Base-by-base conservation (phyloP, 177 flowering plant genomes). In the Vitis hybrid region DNA sequence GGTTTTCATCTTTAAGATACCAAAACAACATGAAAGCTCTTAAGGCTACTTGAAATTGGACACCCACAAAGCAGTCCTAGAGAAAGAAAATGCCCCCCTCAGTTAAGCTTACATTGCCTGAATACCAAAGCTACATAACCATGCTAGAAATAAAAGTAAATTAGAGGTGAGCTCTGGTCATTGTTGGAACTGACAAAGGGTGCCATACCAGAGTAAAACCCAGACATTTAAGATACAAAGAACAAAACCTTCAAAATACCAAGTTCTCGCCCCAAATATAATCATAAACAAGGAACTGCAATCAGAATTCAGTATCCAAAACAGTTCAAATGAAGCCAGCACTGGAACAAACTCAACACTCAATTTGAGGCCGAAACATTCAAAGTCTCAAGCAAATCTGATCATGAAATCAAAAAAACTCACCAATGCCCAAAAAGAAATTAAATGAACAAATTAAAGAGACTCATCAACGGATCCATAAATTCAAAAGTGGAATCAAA, bases 381-480 rank as follows among this genome's bases (percentile, higher is more conserved):
- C 72, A 49, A 3, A 68, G 64, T 32, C 48, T 46, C 30, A 41
- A 65, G 9, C 9, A 11, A 61, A 72, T 65, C 59, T 51, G 65
- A 70, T 68, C 64, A 32, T 2, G 30, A 50, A 4, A 35, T 46
- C 57, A 58, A 35, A 61, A 64, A 58, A 66, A 27, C 24, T 57
- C 73, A 51, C 64, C 72, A 54, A 64, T 27, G 50, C 52, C 59
- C 4, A 69, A 41, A 54, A 21, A n/a, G 30, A 65, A 58, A 15
- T 41, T 55, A 53, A 32, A 66, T 30, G 48, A 67, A 21, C 63
- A 51, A 77, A 75, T 74, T 73, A 9, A 70, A 74, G 17, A 66
- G 54, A 41, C 61, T 17, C 68, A 77, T 57, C 69, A 46, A 59
- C 52, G 74, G 85, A 86, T 86, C 86, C 61, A 68, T 65, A 68